Evolutionary conservation across 192 early-diverging fungal genomes (phyloP).

Genomic region (Ramicandelaber brevisporus): DNA sequence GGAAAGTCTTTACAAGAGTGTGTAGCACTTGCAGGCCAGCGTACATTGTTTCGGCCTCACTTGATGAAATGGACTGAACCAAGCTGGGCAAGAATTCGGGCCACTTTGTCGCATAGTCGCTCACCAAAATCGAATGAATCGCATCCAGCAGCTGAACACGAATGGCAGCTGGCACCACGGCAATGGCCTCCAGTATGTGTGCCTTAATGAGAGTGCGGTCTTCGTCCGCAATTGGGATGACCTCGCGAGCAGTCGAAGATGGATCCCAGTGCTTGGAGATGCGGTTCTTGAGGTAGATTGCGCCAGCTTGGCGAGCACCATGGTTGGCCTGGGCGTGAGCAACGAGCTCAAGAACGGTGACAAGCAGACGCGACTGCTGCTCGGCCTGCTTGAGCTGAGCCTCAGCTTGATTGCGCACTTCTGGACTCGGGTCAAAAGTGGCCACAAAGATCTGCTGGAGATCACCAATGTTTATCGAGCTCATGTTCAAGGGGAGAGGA

Average conservation of each 20-base stretch:
- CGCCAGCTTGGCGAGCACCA: conserved; percentile 15
- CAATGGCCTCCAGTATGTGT: conserved; percentile 50
- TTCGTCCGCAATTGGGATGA: conserved; percentile 24
- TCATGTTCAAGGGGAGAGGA: too few relatives aligned
- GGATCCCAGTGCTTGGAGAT: conserved; percentile 40
- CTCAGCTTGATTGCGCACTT: conserved; percentile 63
- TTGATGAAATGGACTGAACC: conserved; percentile 29
- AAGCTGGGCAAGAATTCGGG: conserved; percentile 42
- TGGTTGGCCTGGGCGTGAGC: conserved; percentile 6
- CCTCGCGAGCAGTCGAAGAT: conserved; percentile 6
- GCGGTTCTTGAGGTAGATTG: conserved; percentile 83
- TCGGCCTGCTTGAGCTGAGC: conserved; percentile 43
- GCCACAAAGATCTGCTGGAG: conserved; percentile 49
- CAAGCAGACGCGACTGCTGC: conserved; percentile 14
- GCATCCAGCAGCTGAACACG: conserved; percentile 66
- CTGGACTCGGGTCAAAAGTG: conserved; percentile 51
- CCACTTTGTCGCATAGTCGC: conserved; percentile 64
- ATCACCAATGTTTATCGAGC: too few relatives aligned
- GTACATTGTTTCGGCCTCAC: conserved; percentile 38
- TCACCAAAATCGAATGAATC: conserved; percentile 41
- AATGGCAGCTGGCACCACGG: conserved; percentile 35
- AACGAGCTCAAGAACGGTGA: conserved; percentile 16
- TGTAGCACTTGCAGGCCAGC: conserved; percentile 55
- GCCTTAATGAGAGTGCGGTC: conserved; percentile 44
- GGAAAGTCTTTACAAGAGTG: conserved; percentile 56